Conservation (phyloP, 2,329 filamentous ascomycete genomes). For the Chaetomium globosum region DNA sequence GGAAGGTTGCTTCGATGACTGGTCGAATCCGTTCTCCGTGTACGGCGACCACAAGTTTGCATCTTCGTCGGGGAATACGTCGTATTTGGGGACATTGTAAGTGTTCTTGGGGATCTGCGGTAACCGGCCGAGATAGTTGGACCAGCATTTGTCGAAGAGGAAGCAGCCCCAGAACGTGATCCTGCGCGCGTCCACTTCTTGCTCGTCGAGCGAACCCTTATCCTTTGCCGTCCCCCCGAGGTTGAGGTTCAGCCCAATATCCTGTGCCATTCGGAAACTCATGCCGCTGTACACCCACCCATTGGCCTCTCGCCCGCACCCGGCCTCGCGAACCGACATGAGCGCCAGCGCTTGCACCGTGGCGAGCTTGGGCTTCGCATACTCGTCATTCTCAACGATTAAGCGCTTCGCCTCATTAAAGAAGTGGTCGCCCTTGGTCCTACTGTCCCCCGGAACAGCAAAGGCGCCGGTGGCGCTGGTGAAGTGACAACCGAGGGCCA, state of each 20-base stretch:
- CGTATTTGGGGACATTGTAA: slow-evolving; percentile 83
- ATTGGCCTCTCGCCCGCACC: slow-evolving; percentile 89
- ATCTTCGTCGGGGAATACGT: slow-evolving; percentile 89
- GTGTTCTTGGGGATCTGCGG: slow-evolving; percentile 81
- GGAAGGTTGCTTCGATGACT: slow-evolving; percentile 74
- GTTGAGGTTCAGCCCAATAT: slow-evolving; percentile 88
- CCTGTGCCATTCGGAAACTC: slow-evolving; percentile 96
- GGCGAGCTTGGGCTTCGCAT: slow-evolving; percentile 82
- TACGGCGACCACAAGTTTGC: slow-evolving; percentile 84
- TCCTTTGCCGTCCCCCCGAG: slow-evolving; percentile 65
- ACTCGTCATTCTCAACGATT: slow-evolving; percentile 88
- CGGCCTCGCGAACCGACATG: slow-evolving; percentile 95
- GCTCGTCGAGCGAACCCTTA: slow-evolving; percentile 66
- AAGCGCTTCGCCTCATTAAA: slow-evolving; percentile 90
- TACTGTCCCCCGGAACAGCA: slow-evolving; percentile 69
- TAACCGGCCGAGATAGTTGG: slow-evolving; percentile 89
- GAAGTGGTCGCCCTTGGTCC: slow-evolving; percentile 93
- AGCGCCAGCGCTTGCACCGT: slow-evolving; percentile 91
- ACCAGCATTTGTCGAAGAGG: slow-evolving; percentile 99
- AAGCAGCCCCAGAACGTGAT: slow-evolving; percentile 99
- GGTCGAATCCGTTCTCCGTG: slow-evolving; percentile 77
- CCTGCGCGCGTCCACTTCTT: slow-evolving; percentile 83
- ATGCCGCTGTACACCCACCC: slow-evolving; percentile 99
- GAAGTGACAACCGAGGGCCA: slow-evolving; percentile 92
- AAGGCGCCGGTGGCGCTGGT: slow-evolving; percentile 75